Percentiles rank a stretch among this genome's conserved stretches.
phyloP scores from a whole-genome alignment of 306 rosid genomes.

The Cotoneaster glaucophyllus region DNA sequence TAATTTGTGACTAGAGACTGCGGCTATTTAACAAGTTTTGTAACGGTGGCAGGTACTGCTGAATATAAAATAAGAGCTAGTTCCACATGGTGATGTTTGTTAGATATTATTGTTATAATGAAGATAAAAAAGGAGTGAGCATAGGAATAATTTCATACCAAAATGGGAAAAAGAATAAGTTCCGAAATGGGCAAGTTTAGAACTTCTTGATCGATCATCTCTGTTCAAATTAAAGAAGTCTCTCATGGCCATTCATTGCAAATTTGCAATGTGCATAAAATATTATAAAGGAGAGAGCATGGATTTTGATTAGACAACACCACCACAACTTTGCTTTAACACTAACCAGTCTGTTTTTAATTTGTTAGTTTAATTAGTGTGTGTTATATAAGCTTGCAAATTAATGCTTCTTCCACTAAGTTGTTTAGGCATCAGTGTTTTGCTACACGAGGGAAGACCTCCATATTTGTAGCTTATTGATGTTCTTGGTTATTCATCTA shows the following conservation, averaged over 20 bases:
- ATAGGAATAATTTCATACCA: conserved; percentile 37
- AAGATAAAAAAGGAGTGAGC: conserved; percentile 3
- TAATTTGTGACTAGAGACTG: conserved; percentile 9
- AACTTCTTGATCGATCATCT: conserved; percentile 13
- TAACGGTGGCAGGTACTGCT: conserved; percentile 45
- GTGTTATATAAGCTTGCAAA: conserved; percentile 1
- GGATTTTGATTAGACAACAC: conserved; percentile 77
- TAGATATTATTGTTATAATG: conserved; percentile 19
- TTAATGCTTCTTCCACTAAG: conserved; percentile 56
- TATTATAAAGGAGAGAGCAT: conserved; percentile 13
- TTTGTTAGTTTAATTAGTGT: not conserved
- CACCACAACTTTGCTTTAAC: conserved; percentile 18
- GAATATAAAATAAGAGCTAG: conserved; percentile 32
- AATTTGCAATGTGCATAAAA: not conserved
- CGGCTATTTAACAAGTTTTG: conserved; percentile 52
- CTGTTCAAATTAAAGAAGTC: conserved; percentile 7
- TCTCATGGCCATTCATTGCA: conserved; percentile 27
- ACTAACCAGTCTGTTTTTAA: not conserved
- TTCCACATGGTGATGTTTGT: conserved; percentile 53
- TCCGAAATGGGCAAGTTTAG: conserved; percentile 38
- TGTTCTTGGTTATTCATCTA: not conserved
- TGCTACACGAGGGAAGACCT: no score
- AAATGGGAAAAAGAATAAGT: conserved; percentile 36
- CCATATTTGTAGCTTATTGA: not conserved
- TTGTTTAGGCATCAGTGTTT: not conserved